Evolutionary conservation across 106 monocot genomes (phyloP), one percentile per base, ranked within the genome.

Genomic region (Dendrobium officinale): DNA sequence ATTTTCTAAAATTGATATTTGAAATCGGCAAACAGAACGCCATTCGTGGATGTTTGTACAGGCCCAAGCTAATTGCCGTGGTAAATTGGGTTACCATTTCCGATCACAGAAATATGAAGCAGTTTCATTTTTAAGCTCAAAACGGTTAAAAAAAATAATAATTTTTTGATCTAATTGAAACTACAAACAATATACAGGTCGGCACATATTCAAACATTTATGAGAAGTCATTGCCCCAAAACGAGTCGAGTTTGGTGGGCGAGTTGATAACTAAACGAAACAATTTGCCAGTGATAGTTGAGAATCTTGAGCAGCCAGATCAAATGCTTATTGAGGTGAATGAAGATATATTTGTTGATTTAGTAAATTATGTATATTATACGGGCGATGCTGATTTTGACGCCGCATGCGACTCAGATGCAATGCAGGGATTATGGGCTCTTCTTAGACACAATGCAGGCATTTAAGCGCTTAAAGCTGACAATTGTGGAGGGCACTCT

Each of bases 291-390:
- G 76, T 97, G 6, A 85, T 88, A 77, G 82, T 90, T 79, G 89
- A 97, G 80, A 83, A 90, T 59, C 85, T 97, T 43, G 85, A 90
- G 19, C 84, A 88, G 37, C 90, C 88, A 17, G 92, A 90, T 2
- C 90, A 92, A 20, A 79, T 97, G 73, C 94, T 97, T 49, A 80
- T 94, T 33, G 97, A 97, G 94, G 97, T 92, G 86, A 10, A 20
- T 19, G 64, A 4, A 9, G 2, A 48, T 48, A 48, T 10, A 48
- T 67, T 18, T 78, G 27, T n/a, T 31, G 22, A 51, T 20, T 1
- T 6, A 42, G 22, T 5, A 10, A 73, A 31, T 73, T 0, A 0
- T 4, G 15, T 51, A 51, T 82, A 33, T 6, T 51, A 51, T 54
- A 13, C 15, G 7, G 5, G 9, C 9, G 58, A 19, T 0, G 27